phyloP scores from a whole-genome alignment of 805 yeast genomes.

The Blastobotrys parvus region DNA sequence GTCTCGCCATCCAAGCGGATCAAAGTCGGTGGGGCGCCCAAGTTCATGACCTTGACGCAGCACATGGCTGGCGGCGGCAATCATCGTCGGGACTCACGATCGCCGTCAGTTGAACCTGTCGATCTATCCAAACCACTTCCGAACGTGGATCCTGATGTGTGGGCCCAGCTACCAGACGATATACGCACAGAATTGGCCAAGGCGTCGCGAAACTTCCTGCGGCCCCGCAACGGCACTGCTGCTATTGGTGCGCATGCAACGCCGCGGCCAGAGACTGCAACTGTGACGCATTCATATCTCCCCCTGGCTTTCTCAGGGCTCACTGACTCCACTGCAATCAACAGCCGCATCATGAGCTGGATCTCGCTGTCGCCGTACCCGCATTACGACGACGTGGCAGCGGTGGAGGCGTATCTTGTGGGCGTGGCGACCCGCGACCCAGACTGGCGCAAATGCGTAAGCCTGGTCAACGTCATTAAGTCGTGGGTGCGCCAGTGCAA shows the following conservation, averaged over 20 bases:
- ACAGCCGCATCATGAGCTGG: neutral
- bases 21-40: neutral
- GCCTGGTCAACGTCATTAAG: no score
- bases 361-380: neutral
- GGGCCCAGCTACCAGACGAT: neutral
- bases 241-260: neutral
- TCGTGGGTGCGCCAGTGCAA: no score
- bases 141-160: neutral
- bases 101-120: no score
- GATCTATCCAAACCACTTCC: no score
- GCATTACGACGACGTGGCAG: neutral
- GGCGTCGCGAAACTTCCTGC: neutral
- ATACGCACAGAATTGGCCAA: neutral
- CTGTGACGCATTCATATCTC: neutral
- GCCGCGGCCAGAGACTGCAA: neutral
- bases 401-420: neutral
- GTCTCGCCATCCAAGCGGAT: no score
- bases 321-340: neutral
- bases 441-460: neutral
- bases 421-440: neutral
- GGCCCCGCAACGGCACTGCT: no score
- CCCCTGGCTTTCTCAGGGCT: neutral
- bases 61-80: no score
- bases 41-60: constrained; percentile 1
- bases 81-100: no score